Evolutionary conservation across 345 rosid species (phyloP), one percentile per base, ranked within the genome.

Genomic region (Eucalyptus erythrocorys): DNA sequence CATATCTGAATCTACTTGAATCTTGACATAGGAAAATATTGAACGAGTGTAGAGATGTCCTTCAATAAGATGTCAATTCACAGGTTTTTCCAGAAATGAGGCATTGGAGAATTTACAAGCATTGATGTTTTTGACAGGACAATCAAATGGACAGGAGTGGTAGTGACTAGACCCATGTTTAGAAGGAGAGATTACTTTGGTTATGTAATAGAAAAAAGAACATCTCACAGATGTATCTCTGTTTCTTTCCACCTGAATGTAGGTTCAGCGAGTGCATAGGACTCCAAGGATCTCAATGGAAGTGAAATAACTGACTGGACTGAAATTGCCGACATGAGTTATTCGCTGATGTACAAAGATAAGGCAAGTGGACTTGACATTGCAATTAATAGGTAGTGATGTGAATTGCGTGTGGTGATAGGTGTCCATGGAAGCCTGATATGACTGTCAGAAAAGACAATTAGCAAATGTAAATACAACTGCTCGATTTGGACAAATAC

Each of bases 391-490:
- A 40, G 84, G 14, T 15, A 76, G 16, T 21, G 84, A 76, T 76
- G 84, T 21, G 47, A 40, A 42, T 9, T 76, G 42, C 84, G 42
- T 76, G 84, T 40, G 84, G 47, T 40, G 47, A 40, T 40, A 40
- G 0, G 30, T 21, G 84, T 76, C 84, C 84, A 76, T 6, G 1
- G 84, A 21, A 76, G 84, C 30, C 30, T 22, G 47, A 76, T 76
- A 40, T 40, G 84, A 76, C 47, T 76, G 40, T 21, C 14, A 7
- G 84, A 40, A 21, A 76, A 76, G 84, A 76, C 47, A 76, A 22
- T 40, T 5, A 3, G 47, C 30, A 40, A 10, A 37, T 1, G 0
- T 40, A 76, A 0, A 76, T 21, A 4, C 47, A 40, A 21, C 42
- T 40, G 42, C 82, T 40, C 15, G 82, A 66, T 66, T 32, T 76